Conservation (phyloP, 768 basidiomycete species). For the Lactarius psammicola region DNA sequence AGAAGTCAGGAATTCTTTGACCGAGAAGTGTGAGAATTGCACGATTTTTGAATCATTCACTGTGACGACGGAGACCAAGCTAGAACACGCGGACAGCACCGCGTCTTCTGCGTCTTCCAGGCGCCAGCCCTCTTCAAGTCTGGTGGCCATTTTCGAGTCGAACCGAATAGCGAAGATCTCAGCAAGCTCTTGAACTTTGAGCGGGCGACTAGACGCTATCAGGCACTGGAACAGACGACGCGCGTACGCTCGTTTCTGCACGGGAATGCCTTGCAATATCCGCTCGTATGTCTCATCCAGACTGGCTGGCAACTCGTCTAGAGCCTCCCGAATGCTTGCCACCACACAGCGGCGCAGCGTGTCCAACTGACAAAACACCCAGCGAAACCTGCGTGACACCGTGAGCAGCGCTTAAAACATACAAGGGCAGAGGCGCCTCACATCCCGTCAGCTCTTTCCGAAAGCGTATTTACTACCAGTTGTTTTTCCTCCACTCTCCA, state of each 20-base stretch:
- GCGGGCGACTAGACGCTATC: background rate
- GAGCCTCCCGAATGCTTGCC: background rate
- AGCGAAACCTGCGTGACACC: constrained; percentile 1
- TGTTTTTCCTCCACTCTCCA: constrained; percentile 7
- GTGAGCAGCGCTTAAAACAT: background rate
- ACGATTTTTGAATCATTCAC: background rate
- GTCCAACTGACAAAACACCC: constrained; percentile 7
- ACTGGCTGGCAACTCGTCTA: background rate
- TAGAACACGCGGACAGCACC: background rate
- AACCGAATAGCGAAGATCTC: background rate
- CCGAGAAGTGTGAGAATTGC: constrained; percentile 9
- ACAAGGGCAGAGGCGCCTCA: background rate
- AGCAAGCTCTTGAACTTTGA: background rate
- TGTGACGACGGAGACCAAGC: background rate
- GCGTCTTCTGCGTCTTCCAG: constrained; percentile 1
- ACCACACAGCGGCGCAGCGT: background rate
- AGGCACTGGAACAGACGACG: constrained; percentile 7
- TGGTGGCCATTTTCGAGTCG: background rate
- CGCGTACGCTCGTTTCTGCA: background rate
- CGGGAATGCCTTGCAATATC: background rate
- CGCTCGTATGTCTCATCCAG: constrained; percentile 2
- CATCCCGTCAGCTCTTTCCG: constrained; percentile 8
- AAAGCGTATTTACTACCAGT: background rate
- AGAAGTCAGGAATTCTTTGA: constrained; percentile 9
- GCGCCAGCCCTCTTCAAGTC: background rate